Evolutionary conservation across 1,139 yeast genomes (phyloP), one percentile per base, ranked within the genome.

Genomic region (Yamadazyma diospyri): DNA sequence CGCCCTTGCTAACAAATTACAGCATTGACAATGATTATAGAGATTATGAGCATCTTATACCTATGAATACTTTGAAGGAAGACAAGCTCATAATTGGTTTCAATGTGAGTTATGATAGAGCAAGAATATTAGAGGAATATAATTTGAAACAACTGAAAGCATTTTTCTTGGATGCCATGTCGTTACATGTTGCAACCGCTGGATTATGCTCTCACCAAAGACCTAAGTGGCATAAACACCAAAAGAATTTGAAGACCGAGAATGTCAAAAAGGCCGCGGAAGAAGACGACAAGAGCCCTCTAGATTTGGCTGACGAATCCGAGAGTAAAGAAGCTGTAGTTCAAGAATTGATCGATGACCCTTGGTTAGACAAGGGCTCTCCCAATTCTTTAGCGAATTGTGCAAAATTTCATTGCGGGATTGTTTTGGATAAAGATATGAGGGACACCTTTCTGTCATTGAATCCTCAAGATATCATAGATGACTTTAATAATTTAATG

Each of bases 171-270:
- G 99, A 94, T 55, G 92, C 95, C 1, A 84, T 92, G 92, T 81
- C 97, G 1, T 63, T 94, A 16, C 98, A 94, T 59, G 80, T 89
- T 23, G 94, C 97, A 0, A 78, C 80, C 1, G 80, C 85, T 33
- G 99, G 99, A 0, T 82, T 94, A 72, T 86, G 97, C 52, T 85
- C 97, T 1, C 78, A 87, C 45, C 98, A 94, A 52, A 62, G 97
- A 40, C 83, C 89, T 0, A 67, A 72, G 16, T 94, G 94, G 88
- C 61, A 76, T 50, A 79, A 78, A 42, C 79, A 74, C 50, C 72
- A 69, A 37, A 78, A 76, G 46, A 51, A 39, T 29, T 47, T 44
- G 16, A 50, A 52, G 26, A 53, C 45, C 20, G 13, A 21, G 3
- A 13, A 11, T 5, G 20, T 18, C 15, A 16, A 21, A 3, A 13